Evolutionary conservation across 768 basidiomycete genomes (phyloP).

Genomic region (Suillus cothurnatus): DNA sequence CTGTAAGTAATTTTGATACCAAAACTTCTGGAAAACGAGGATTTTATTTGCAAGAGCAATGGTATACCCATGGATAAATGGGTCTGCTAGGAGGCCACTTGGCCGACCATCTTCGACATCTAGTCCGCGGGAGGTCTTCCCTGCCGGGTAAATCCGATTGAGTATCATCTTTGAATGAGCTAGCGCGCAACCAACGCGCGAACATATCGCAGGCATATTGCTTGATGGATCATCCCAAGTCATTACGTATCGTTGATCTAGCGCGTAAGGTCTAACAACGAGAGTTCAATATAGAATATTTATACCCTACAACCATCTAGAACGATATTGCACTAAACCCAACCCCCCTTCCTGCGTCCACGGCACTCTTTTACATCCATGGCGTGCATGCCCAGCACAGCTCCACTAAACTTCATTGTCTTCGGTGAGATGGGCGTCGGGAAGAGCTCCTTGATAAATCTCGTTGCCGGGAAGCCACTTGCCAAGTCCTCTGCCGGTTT

Average conservation of each 20-base stretch:
- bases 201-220: not conserved
- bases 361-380: not conserved
- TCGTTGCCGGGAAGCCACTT: constrained; percentile 5
- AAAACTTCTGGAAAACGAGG: not conserved
- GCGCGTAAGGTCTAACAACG: not conserved
- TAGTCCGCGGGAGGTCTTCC: not conserved
- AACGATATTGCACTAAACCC: not conserved
- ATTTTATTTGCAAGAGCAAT: not conserved
- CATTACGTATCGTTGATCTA: not conserved
- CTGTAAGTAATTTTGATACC: not conserved
- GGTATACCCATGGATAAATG: not conserved
- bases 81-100: not conserved
- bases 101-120: not conserved
- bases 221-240: not conserved
- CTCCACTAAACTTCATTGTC: constrained; percentile 5
- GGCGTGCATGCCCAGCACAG: not conserved
- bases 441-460: constrained; percentile 14
- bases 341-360: not conserved
- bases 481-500: constrained; percentile 6
- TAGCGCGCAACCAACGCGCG: not conserved
- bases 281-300: not conserved
- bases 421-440: constrained; percentile 15
- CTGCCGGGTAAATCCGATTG: not conserved
- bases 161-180: not conserved
- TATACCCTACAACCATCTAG: too few relatives aligned